phyloP scores from a whole-genome alignment of 306 rosid species.

The Pterocarpus santalinus region DNA sequence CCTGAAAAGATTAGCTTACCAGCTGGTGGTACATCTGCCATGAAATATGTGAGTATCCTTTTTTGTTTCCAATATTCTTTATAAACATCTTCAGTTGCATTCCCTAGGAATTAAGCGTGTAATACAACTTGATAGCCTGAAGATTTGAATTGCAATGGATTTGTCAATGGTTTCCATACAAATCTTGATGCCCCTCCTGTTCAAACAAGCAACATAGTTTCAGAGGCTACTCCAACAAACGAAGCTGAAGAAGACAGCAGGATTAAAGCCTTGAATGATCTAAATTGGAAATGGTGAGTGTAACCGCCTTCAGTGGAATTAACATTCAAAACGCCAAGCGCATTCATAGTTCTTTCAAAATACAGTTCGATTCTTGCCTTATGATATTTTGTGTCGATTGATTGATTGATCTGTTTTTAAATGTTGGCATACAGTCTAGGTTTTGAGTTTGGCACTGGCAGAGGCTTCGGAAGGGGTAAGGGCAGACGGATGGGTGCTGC shows the following conservation, averaged over 20 bases:
- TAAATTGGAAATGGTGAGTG: constrained; percentile 95
- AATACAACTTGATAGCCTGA: constrained; percentile 66
- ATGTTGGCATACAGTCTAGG: constrained; percentile 75
- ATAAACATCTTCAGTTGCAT: background rate
- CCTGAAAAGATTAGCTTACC: constrained; percentile 65
- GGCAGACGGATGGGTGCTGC: constrained; percentile 92
- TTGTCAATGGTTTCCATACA: constrained; percentile 91
- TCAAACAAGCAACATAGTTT: constrained; percentile 66
- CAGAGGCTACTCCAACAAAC: constrained; percentile 76
- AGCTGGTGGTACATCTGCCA: constrained; percentile 61
- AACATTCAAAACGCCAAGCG: background rate
- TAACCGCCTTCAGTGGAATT: constrained; percentile 6
- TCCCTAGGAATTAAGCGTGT: constrained; percentile 34
- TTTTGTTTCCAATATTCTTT: background rate
- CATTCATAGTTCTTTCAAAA: background rate
- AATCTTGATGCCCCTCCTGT: constrained; percentile 82
- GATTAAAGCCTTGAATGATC: constrained; percentile 85
- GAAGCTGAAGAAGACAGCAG: constrained; percentile 93
- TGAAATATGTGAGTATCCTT: constrained; percentile 68
- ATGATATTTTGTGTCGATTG: background rate
- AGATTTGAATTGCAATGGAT: constrained; percentile 95
- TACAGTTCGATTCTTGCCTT: background rate
- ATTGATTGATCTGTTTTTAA: background rate
- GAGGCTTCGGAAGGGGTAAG: constrained; percentile 91
- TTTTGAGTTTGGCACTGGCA: constrained; percentile 79